Evolutionary conservation across 352 stramenopile genomes (phyloP), one percentile per base, ranked within the genome.

Genomic region (Phytophthora capsici): DNA sequence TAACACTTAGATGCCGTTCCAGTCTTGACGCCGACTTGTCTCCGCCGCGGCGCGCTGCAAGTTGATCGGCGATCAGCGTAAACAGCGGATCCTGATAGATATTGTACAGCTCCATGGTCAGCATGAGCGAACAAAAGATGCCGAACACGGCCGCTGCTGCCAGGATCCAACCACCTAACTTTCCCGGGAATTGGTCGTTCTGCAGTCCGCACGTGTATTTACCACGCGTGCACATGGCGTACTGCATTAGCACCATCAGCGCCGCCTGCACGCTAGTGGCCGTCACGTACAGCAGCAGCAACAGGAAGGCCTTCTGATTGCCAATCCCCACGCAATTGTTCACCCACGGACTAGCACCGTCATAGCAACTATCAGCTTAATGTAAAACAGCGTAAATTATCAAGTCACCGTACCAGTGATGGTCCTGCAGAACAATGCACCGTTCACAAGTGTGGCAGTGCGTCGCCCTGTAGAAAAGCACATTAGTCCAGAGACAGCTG

Each of bases 251-350:
- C n/a, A 93, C 66, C 26, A 95, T 59, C 19, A 85, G 14, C 4
- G 78, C 47, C 17, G 77, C 82, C 48, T 91, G 83, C 3, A 83
- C 44, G 52, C 85, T 89, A 60, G 76, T 88, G 26, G 78, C 60
- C 1, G 77, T 67, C 20, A 91, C 80, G 57, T 95, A 95, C 36
- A 90, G 61, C n/a, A 95, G 74, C 63, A 95, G 70, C 44, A 93
- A 69, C 26, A 95, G 70, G 57, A 95, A 95, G 14, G 76, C 76
- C 69, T 92, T 94, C 20, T 88, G 82, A 63, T 94, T 95, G 38
- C 82, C 81, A 40, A 93, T 86, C 9, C 88, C 88, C 19, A 95
- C 72, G 64, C 88, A 95, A 40, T 95, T 95, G 71, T 95, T 95
- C 28, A 95, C 84, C 87, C 87, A 95, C 19, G 85, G 87, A 63